Evolutionary conservation across 2,329 filamentous ascomycete genomes (phyloP).

Genomic region (Lizonia empirigonia): DNA sequence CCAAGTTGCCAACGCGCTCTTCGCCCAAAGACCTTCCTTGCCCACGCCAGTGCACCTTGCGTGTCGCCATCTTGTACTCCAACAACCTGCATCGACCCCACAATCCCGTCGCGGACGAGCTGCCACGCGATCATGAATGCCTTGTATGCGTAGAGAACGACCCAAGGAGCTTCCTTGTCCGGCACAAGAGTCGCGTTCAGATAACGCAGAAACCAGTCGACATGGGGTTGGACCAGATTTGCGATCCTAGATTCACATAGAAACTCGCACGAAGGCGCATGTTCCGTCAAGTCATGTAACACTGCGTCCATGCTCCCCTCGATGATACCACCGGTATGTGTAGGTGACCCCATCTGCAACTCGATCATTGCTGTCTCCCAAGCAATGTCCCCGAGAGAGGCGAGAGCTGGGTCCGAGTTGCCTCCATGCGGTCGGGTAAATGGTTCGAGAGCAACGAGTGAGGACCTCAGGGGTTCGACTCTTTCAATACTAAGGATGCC

Average conservation of each 20-base stretch:
- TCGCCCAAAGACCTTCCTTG: conserved; percentile 23
- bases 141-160: conserved; percentile 29
- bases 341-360: conserved; percentile 32
- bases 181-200: conserved; percentile 19
- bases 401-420: conserved; percentile 9
- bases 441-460: conserved; percentile 22
- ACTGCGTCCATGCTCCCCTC: conserved; percentile 24
- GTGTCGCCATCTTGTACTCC: conserved; percentile 22
- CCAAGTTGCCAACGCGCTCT: conserved; percentile 26
- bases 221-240: conserved; percentile 24
- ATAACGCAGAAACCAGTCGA: conserved; percentile 33
- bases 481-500: conserved; percentile 30
- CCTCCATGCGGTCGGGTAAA: conserved; percentile 12
- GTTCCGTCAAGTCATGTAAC: conserved; percentile 21
- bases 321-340: conserved; percentile 33
- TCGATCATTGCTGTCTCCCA: conserved; percentile 35
- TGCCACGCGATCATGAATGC: conserved; percentile 35
- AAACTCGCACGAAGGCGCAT: conserved; percentile 25
- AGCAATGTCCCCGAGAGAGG: conserved; percentile 22
- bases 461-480: conserved; percentile 23
- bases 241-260: conserved; percentile 22
- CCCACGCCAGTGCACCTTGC: conserved; percentile 24
- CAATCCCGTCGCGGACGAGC: conserved; percentile 17
- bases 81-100: conserved; percentile 25
- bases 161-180: conserved; percentile 27